Evolutionary conservation across 768 basidiomycete species (phyloP), one percentile per base, ranked within the genome.

Genomic region (Mycena pura): DNA sequence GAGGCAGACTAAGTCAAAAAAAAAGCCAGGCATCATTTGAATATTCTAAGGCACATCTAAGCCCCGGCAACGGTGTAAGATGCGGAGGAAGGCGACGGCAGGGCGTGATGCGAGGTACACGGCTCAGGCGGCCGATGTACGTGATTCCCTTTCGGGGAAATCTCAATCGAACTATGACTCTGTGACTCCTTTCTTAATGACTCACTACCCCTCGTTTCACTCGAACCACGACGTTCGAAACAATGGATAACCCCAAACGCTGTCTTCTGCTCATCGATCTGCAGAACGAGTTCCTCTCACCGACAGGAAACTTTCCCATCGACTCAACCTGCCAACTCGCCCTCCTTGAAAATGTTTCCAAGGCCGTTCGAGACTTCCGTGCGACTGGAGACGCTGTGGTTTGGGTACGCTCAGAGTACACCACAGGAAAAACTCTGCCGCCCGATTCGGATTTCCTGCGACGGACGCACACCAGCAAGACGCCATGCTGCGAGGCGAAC

Each of bases 201-300:
- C 31, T 28, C 25, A 17, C 2, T 11, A 21, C 21, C 13, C 13
- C 15, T n/a, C 8, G 10, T 27, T 52, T 41, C 39, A 40, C 29
- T 29, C n/a, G 25, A 39, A 52, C 39, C 25, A 29, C 28, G 5
- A 24, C 15, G 19, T 14, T 5, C 21, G 27, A 29, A 27, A 13
- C 19, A 25, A 57, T 57, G 56, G 47, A 40, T 10, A 24, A 46
- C 28, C 36, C 32, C 21, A 49, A 47, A 41, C 50, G 45, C 4
- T 68, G 68, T 47, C 69, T 74, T 38, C 29, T 72, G n/a, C 53
- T 74, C 25, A 58, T 74, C 36, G 70, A 75, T 55, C 60, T 71
- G 17, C 72, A 73, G 57, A 71, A 72, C 49, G 72, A 72, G 32
- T 75, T 70, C 49, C 62, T 71, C 34, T 66, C 67, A 1, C 21